Base-by-base conservation (phyloP, 331 rosid genomes). In the Rosa hybrid region DNA sequence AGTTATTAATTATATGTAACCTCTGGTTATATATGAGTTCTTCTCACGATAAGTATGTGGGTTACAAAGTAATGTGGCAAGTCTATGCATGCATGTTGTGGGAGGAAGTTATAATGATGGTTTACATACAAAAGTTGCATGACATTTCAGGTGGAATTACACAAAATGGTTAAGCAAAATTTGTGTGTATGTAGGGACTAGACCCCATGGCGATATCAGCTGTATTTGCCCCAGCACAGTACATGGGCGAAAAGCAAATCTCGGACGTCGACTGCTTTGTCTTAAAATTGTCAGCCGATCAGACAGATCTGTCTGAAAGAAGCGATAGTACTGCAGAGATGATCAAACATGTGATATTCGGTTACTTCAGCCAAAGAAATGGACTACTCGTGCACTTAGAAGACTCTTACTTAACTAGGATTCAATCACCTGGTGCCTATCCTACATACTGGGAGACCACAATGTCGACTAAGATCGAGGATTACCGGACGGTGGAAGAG, bases 381-480 rank as follows among this genome's bases (percentile, higher is more conserved):
- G 98, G 99, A 2, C 88, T 93, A 3, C 78, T 95, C 1, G 96
- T 90, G 38, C 49, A 81, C 70, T 72, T 95, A 3, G 98, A 93
- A 76, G 99, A 95, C 77, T 95, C 99, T 2, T 93, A 91, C 78
- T 82, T 95, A 4, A 95, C 97, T 23, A 87, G 98, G 82, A 93
- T 95, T 70, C 99, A 95, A 74, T 86, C 93, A 23, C 97, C 95
- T 62, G 99, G 99, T 16, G 71, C 90, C 25, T 83, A 89, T 56
- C 97, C 98, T 10, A 88, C 83, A 48, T 95, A 95, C 39, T 95
- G 99, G 99, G 99, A 95, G 81, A 95, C 99, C 30, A 82, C 99
- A 13, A 95, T 95, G 98, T 88, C 96, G 0, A 90, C 99, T 0
- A 88, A 72, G 23, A 90, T 95, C 17, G 93, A 89, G 12, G 98